Percentiles rank a stretch among this genome's conserved stretches.
Evolutionary conservation across 495 filamentous ascomycete species (phyloP).

Genomic region (Penicillium ochrochloron): DNA sequence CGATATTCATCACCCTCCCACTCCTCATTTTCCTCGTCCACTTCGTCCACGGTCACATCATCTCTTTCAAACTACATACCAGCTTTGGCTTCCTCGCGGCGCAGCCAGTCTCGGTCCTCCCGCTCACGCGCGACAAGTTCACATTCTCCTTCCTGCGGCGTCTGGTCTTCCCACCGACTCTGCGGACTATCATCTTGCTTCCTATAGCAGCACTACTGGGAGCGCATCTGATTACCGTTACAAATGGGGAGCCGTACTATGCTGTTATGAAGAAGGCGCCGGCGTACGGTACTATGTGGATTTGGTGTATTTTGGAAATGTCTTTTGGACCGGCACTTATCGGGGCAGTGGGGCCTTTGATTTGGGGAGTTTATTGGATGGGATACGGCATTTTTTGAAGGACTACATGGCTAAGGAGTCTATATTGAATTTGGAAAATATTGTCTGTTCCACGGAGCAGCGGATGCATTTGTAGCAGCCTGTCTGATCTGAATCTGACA

Average conservation of each 20-base stretch:
- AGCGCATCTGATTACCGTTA: slow-evolving; percentile 77
- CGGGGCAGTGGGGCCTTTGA: slow-evolving; percentile 55
- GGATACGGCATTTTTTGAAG: slow-evolving; percentile 63
- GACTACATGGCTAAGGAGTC: too few relatives aligned
- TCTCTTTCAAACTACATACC: slow-evolving; percentile 33
- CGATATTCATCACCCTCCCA: slow-evolving; percentile 42
- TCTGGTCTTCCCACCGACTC: slow-evolving; percentile 42
- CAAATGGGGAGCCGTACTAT: slow-evolving; percentile 78
- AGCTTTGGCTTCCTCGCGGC: slow-evolving; percentile 16
- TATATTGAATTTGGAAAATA: neutral
- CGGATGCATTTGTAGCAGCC: neutral
- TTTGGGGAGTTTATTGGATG: slow-evolving; percentile 69
- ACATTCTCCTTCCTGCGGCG: slow-evolving; percentile 37
- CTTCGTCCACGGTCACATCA: slow-evolving; percentile 51
- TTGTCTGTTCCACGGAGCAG: neutral
- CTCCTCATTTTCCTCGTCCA: slow-evolving; percentile 50
- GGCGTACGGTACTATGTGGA: slow-evolving; percentile 86
- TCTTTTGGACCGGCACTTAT: slow-evolving; percentile 66
- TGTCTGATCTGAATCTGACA: too few relatives aligned
- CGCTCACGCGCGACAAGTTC: slow-evolving; percentile 37
- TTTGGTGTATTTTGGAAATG: slow-evolving; percentile 92
- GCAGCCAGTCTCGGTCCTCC: slow-evolving; percentile 34
- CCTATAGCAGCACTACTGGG: slow-evolving; percentile 67
- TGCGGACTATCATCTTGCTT: slow-evolving; percentile 43
- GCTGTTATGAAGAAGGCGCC: slow-evolving; percentile 92